Evolutionary conservation across 1,284 basidiomycete genomes (phyloP), one percentile per base, ranked within the genome.

Genomic region (Cryptococcus sp.): DNA sequence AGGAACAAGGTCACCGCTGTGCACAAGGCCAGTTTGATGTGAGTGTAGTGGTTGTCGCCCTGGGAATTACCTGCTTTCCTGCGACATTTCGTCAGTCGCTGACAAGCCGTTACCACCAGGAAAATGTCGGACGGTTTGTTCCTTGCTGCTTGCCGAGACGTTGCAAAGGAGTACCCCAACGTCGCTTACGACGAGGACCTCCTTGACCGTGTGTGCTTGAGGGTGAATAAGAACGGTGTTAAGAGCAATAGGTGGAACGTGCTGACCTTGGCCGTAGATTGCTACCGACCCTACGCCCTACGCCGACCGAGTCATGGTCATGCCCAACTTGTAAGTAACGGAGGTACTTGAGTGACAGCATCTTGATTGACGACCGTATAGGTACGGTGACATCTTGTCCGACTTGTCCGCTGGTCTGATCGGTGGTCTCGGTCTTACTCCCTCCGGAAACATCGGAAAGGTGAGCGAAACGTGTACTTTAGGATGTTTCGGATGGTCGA

Each of bases 111-210:
- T 50, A 49, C 44, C 58, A 3, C 16, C 55, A 79, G 78, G 91
- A 97, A 97, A 87, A 93, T 98, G 90, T 98, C 94, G 23, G 96
- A 99, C 79, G 96, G 96, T 68, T 97, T 99, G 93, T 99, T 99
- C 85, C 83, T 99, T 78, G 90, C 91, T 55, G 96, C 96, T 45
- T 99, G 95, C 81, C 89, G 96, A 64, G 89, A 93, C 73, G 92
- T 99, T 41, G 89, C 95, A 29, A 93, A 96, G 79, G 93, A 94
- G 63, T 99, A 89, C 85, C 96, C 96, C 40, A 86, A 89, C 63
- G 87, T 99, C 72, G 72, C 73, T 40, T 99, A 99, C 79, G 94
- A 98, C 78, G 96, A 99, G 80, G 96, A 99, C 80, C 84, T 99
- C 49, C 84, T 99, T 64, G 96, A 99, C 80, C 89, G 96, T 68